phyloP scores from a whole-genome alignment of 805 yeast genomes.

The Candida rishiriensis region DNA sequence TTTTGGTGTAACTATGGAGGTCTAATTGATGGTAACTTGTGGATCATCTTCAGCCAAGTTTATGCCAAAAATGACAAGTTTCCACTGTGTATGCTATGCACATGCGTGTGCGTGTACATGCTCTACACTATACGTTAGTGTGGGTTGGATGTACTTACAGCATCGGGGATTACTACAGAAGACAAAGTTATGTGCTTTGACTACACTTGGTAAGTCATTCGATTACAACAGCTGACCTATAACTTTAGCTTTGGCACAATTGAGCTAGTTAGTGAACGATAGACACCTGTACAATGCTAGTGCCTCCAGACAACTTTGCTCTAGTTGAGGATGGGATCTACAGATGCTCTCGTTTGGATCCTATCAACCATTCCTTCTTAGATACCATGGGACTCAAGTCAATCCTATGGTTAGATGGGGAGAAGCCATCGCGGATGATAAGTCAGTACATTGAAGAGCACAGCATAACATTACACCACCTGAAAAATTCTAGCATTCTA shows the following conservation, averaged over 20 bases:
- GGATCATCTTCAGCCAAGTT: too few relatives aligned
- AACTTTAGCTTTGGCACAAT: too few relatives aligned
- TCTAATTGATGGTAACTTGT: too few relatives aligned
- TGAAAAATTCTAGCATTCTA: conserved; percentile 27
- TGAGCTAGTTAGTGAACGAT: background rate
- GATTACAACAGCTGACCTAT: background rate
- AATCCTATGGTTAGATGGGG: conserved; percentile 76
- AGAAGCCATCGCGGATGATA: conserved; percentile 71
- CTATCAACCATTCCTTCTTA: conserved; percentile 72
- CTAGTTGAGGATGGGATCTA: conserved; percentile 84
- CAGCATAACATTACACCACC: conserved; percentile 45
- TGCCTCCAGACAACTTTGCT: conserved; percentile 92
- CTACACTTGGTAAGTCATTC: too few relatives aligned
- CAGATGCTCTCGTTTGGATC: conserved; percentile 74
- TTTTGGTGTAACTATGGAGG: too few relatives aligned
- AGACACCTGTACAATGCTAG: conserved; percentile 50
- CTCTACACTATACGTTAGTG: too few relatives aligned
- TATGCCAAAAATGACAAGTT: too few relatives aligned
- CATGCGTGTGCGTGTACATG: too few relatives aligned
- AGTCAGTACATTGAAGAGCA: conserved; percentile 59
- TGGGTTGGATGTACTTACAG: too few relatives aligned
- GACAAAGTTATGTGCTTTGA: too few relatives aligned
- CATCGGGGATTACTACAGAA: too few relatives aligned
- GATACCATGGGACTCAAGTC: conserved; percentile 67
- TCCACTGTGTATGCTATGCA: too few relatives aligned